Base-by-base conservation (phyloP, 1,139 yeast genomes). In the Saccharomyces pastorianus region DNA sequence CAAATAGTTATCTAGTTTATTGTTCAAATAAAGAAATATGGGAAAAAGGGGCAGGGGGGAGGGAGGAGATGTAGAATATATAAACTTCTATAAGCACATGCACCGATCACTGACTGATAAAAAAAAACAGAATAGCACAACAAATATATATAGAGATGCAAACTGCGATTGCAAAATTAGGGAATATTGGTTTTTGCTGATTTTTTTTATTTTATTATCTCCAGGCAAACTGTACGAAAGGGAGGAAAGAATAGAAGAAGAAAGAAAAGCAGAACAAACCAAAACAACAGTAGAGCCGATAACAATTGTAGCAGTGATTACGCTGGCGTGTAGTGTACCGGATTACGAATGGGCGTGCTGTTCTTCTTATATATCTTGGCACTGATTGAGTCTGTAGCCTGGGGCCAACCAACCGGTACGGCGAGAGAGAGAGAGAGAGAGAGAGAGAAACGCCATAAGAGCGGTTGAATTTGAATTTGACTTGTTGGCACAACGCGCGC, bases 401-500 rank as follows among this genome's bases (percentile, higher is more conserved):
- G 4, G 23, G 23, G 9, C 11, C 44, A 38, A 38, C 44, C 44
- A 17, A 38, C 7, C 44, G 11, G 44, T 38, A 20, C 23, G 23
- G 23, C 23, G 23, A 20, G 23, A 20, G 23, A 20, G 23, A 20
- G 23, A 20, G 23, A 20, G 23, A 17, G 20, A 38, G 44, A 38
- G 11, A 38, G 44, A 38, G n/a, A 8, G n/a, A n/a, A n/a, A n/a
- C n/a, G n/a, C 44, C 11, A 38, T 38, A 13, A 38, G 44, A 38
- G 44, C 44, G 44, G 44, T 38, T 38, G 44, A 38, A 38, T 38
- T 38, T 38, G 25, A 8, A 34, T n/a, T 6, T 8, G 44, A 38
- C 44, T 38, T 38, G 44, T 38, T 38, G 44, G 44, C 44, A 38
- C 44, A 38, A 17, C 44, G 44, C 23, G 25, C 44, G 44, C 44